These are phyloP conservation scores for Wickerhamomyces rabaulensis DNA, from an alignment of 805 yeast species.

Conservation along the genomic window DNA sequence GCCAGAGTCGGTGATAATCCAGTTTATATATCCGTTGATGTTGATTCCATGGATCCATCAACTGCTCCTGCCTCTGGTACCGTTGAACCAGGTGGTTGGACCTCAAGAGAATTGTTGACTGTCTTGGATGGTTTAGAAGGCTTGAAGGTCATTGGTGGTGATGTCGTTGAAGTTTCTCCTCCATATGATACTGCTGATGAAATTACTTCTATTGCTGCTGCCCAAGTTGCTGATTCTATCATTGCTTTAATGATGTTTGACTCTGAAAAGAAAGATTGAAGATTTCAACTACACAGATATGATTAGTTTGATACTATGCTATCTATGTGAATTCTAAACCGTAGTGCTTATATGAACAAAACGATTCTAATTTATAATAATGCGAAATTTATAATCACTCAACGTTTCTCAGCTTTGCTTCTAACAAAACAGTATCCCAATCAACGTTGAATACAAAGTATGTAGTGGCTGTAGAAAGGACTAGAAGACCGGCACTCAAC, in stretches of 20 bases:
- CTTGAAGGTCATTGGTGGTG: slow-evolving; percentile 42
- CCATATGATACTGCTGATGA: slow-evolving; percentile 63
- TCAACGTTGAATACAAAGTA: slow-evolving; percentile 33
- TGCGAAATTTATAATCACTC: too few species aligned
- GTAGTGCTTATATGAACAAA: too few species aligned
- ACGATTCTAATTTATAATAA: too few species aligned
- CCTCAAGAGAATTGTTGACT: slow-evolving; percentile 39
- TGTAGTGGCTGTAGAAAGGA: slow-evolving; percentile 38
- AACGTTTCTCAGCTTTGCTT: slow-evolving; percentile 24
- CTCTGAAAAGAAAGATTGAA: slow-evolving; percentile 8
- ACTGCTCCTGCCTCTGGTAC: slow-evolving; percentile 51
- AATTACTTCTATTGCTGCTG: slow-evolving; percentile 59
- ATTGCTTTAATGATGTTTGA: slow-evolving; percentile 35
- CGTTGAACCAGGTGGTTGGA: slow-evolving; percentile 49
- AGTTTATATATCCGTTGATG: slow-evolving; percentile 44
- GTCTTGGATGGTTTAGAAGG: slow-evolving; percentile 41
- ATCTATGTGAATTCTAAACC: too few species aligned
- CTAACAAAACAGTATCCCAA: slow-evolving; percentile 39
- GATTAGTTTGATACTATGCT: too few species aligned
- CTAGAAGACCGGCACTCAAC: slow-evolving; percentile 44
- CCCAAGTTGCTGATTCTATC: slow-evolving; percentile 51
- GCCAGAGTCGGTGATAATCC: slow-evolving; percentile 33
- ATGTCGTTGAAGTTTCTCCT: slow-evolving; percentile 53
- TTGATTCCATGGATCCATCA: slow-evolving; percentile 48
- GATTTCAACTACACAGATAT: too few species aligned